Evolutionary conservation across 2,329 filamentous ascomycete species (phyloP).

Genomic region (Teratosphaeria viscida): DNA sequence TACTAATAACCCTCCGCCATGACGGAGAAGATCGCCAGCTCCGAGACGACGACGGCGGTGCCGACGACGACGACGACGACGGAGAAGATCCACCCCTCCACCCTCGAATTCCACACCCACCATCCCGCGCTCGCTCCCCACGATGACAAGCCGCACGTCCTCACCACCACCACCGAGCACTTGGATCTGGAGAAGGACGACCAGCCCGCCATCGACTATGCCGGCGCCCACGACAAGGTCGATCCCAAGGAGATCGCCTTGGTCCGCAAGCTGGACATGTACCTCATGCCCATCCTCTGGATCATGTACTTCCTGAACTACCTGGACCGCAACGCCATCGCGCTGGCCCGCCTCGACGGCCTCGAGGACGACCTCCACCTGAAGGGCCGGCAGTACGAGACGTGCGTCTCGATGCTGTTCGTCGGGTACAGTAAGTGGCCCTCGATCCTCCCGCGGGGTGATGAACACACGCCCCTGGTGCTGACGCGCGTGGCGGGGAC

Average conservation of each 20-base stretch:
- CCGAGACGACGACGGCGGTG: no score
- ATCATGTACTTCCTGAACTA: conserved; percentile 1
- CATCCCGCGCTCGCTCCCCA: no score
- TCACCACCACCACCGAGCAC: no score
- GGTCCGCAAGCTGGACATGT: not conserved
- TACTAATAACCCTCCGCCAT: no score
- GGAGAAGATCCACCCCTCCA: no score
- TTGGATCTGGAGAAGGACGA: no score
- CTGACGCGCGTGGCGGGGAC: not conserved
- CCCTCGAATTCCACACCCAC: no score
- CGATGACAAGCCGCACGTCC: no score
- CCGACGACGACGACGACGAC: no score
- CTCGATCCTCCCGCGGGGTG: not conserved
- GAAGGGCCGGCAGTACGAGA: conserved; percentile 35
- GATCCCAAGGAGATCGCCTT: not conserved
- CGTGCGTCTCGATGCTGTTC: conserved; percentile 33
- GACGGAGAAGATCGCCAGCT: no score
- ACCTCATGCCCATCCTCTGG: not conserved
- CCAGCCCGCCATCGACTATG: not conserved
- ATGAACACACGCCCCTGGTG: not conserved
- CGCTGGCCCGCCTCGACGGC: conserved; percentile 15
- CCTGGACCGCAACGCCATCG: conserved; percentile 14
- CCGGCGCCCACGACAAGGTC: not conserved
- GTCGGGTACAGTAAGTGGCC: conserved; percentile 23
- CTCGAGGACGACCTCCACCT: conserved; percentile 27